Evolutionary conservation across 169 alveolate genomes (phyloP), one percentile per base, ranked within the genome.

Genomic region (Eimeria necatrix): DNA sequence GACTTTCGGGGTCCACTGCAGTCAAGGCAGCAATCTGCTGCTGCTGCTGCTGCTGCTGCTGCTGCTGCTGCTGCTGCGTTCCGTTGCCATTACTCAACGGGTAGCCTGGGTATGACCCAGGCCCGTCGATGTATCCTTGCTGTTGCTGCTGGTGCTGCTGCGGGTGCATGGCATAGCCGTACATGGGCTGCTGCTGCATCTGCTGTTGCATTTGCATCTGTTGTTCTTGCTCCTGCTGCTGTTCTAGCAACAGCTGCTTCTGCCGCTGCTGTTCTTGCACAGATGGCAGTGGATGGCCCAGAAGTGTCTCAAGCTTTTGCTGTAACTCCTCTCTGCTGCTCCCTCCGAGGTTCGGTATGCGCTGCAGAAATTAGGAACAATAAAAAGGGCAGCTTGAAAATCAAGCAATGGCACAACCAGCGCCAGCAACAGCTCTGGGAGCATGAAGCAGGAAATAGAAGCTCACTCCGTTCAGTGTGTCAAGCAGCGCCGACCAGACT

Each of bases 271-370:
- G 49, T 78, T 46, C 51, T 59, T 48, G 16, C 74, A 71, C 51
- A 51, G 87, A 89, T 10, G 89, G 94, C 46, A 89, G 49, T 4
- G 94, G 89, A 46, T 60, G 89, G 20, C 94, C 94, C 3, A 89
- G 76, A 5, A 89, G 46, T 5, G 64, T 68, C 41, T 89, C 94
- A 8, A 59, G 88, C n/a, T 61, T 76, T 80, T 49, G 49, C 51
- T 14, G 60, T 24, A 59, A 61, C 49, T 89, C 94, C 20, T 52
- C 73, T 7, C 61, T 76, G 87, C 87, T 76, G 61, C 64, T 14
- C 61, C 87, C 59, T 0, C 87, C 87, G 14, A 76, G 61, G 9
- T 16, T 9, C 26, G 87, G 24, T 12, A 48, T 20, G 26, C 52
- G 84, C 84, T 41, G 61, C 61, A 76, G 87, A 64, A 76, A 60